phyloP scores from a whole-genome alignment of 2,329 filamentous ascomycete species.

The Aspergillus sp. region DNA sequence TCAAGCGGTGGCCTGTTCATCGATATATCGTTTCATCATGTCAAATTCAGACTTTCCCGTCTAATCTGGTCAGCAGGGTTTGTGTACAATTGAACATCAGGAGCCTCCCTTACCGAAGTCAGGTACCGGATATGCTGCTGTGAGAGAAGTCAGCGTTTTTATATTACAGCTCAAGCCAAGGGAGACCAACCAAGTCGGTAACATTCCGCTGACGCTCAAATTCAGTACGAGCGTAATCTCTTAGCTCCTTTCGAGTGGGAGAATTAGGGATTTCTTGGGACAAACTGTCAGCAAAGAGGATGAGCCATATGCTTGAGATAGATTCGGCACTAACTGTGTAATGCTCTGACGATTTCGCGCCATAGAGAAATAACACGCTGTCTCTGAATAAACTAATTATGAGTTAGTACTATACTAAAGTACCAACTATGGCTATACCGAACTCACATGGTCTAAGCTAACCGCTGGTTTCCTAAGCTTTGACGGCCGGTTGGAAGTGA shows the following conservation, averaged over 20 bases:
- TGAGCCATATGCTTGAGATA: not conserved
- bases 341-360: slow-evolving; percentile 42
- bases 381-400: slow-evolving; percentile 42
- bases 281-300: not conserved
- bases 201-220: slow-evolving; percentile 46
- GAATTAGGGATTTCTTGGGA: slow-evolving; percentile 40
- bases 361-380: slow-evolving; percentile 45
- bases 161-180: not conserved
- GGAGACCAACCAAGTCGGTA: slow-evolving; percentile 39
- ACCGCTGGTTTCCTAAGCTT: slow-evolving; percentile 38
- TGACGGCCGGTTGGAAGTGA: slow-evolving; percentile 31
- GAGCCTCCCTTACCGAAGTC: slow-evolving; percentile 34
- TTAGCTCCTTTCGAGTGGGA: slow-evolving; percentile 41
- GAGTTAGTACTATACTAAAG: slow-evolving; percentile 6
- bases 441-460: slow-evolving; percentile 41
- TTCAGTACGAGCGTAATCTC: slow-evolving; percentile 44
- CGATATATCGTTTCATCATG: slow-evolving; percentile 48
- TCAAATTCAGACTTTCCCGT: slow-evolving; percentile 50
- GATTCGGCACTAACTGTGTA: slow-evolving; percentile 34
- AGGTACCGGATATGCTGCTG: slow-evolving; percentile 48
- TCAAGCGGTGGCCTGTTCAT: slow-evolving; percentile 40
- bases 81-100: not conserved
- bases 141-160: slow-evolving; percentile 5
- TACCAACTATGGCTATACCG: not conserved
- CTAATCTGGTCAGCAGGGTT: slow-evolving; percentile 17